These are phyloP conservation scores for Hericium rajendrae DNA, from an alignment of 768 basidiomycete genomes.

Conservation along the genomic window DNA sequence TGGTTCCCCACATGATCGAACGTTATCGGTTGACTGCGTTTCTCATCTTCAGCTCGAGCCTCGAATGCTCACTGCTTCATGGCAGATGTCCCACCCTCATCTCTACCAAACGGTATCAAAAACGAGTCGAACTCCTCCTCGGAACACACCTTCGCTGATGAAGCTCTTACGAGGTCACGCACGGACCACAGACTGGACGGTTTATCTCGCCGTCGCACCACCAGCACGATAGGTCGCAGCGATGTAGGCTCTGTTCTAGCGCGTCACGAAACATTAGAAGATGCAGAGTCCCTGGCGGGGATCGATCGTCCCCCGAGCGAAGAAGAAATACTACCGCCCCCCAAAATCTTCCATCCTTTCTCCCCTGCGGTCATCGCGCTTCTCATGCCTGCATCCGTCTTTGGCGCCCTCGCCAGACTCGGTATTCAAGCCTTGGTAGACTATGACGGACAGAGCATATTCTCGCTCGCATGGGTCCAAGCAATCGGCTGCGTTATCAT, in stretches of 20 bases:
- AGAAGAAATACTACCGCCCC: constrained; percentile 22
- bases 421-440: constrained; percentile 66
- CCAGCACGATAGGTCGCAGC: constrained; percentile 1
- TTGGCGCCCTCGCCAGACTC: constrained; percentile 77
- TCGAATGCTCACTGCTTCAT: no score
- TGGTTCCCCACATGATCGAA: no score
- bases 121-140: no score
- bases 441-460: constrained; percentile 70
- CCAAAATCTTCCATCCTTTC: constrained; percentile 39
- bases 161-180: no score
- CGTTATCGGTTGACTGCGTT: no score
- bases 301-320: constrained; percentile 32
- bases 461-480: constrained; percentile 78
- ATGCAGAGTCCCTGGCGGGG: constrained; percentile 30
- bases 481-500: constrained; percentile 85
- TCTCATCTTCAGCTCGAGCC: no score
- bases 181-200: background rate
- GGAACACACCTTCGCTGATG: no score
- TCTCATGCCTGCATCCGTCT: constrained; percentile 71
- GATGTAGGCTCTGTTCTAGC: constrained; percentile 27
- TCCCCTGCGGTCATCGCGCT: constrained; percentile 58
- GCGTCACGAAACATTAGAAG: constrained; percentile 22
- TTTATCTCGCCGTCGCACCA: background rate
- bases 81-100: no score
- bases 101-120: no score